These are phyloP conservation scores for Beauveria asiatica DNA, from an alignment of 2,329 filamentous ascomycete species.

Conservation along the genomic window DNA sequence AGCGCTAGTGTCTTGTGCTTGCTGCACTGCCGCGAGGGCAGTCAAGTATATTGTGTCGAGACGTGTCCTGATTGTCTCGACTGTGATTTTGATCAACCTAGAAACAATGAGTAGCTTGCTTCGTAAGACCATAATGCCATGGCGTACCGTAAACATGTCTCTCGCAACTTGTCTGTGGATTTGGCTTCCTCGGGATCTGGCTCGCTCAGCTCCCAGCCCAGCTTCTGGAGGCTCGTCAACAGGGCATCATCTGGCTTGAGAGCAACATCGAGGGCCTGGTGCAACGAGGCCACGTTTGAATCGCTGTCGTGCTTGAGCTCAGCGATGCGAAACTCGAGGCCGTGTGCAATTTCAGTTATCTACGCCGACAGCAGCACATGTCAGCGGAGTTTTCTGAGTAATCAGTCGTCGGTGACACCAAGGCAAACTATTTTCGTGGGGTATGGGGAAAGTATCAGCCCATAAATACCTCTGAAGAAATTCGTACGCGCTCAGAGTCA, in stretches of 20 bases:
- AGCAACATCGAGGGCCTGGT: slow-evolving; percentile 39
- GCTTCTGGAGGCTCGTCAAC: slow-evolving; percentile 55
- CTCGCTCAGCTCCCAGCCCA: slow-evolving; percentile 51
- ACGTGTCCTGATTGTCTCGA: slow-evolving; percentile 44
- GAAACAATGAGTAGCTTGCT: background rate
- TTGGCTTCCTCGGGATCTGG: slow-evolving; percentile 43
- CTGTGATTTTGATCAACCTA: slow-evolving; percentile 48
- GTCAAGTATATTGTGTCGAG: slow-evolving; percentile 50
- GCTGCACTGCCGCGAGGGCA: slow-evolving; percentile 25
- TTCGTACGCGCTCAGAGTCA: slow-evolving; percentile 31
- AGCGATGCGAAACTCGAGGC: slow-evolving; percentile 35
- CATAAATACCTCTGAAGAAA: slow-evolving; percentile 31
- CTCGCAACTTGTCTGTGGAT: slow-evolving; percentile 49
- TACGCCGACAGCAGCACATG: slow-evolving; percentile 17
- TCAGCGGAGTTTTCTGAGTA: background rate
- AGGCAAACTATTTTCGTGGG: background rate
- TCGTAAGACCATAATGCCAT: background rate
- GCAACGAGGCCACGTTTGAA: slow-evolving; percentile 32
- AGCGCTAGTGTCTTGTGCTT: slow-evolving; percentile 19
- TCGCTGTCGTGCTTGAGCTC: slow-evolving; percentile 44
- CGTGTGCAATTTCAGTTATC: slow-evolving; percentile 41
- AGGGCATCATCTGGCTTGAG: slow-evolving; percentile 57
- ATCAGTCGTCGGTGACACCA: background rate
- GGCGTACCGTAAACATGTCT: slow-evolving; percentile 42
- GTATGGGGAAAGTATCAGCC: background rate